A percentile compares a stretch with the other conserved stretches of the same genome.
phyloP scores from a whole-genome alignment of 306 rosid genomes.

The Vachellia collinsii region DNA sequence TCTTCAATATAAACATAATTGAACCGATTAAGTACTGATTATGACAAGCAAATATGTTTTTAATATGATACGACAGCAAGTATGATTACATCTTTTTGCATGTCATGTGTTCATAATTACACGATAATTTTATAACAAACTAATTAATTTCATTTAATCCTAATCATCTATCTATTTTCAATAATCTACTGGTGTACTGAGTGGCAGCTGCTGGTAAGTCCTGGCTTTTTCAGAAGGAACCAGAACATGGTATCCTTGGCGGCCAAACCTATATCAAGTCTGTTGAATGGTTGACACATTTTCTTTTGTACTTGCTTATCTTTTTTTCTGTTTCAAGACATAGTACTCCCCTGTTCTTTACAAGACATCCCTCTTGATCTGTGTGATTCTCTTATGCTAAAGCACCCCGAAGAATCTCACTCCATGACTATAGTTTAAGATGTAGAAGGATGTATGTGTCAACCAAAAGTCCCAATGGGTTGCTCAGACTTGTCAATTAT shows the following conservation, averaged over 20 bases:
- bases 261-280: slow-evolving; percentile 6
- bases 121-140: background rate
- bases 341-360: background rate
- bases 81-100: background rate
- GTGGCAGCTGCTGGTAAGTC: background rate
- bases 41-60: background rate
- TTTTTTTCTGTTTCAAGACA: slow-evolving; percentile 7
- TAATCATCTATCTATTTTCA: background rate
- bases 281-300: background rate
- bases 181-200: background rate
- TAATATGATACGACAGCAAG: background rate
- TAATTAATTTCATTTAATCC: background rate
- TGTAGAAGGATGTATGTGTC: slow-evolving; percentile 3
- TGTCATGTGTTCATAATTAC: background rate
- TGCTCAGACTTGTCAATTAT: background rate
- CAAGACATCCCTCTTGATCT: slow-evolving; percentile 14
- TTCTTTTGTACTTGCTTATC: background rate
- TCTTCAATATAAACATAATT: background rate
- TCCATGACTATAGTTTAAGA: slow-evolving; percentile 6
- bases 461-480: background rate
- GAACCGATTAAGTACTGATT: background rate
- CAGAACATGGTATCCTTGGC: background rate
- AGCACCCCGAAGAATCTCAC: slow-evolving; percentile 32
- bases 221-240: slow-evolving; percentile 22
- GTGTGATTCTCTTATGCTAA: slow-evolving; percentile 27